Base-by-base conservation (phyloP, 2,329 filamentous ascomycete species). In the Aspergillus sp. region DNA sequence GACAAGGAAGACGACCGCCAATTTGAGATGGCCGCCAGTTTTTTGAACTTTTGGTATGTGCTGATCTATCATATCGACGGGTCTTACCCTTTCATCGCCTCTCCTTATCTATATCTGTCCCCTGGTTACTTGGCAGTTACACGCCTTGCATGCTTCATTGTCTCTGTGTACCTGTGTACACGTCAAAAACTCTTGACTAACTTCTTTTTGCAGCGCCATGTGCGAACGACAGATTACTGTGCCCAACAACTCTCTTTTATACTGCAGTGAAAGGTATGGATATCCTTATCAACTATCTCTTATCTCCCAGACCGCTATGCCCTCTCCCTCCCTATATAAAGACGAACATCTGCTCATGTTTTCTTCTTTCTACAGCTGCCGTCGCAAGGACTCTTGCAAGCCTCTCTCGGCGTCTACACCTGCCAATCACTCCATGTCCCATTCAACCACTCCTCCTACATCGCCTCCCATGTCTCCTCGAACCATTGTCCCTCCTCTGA, bases 181-280 rank as follows among this genome's bases (percentile, higher is more conserved):
- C 19, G 19, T 19, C 19, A 19, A 19, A 19, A 19, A 19, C 4
- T 56, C 51, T 47, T 45, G 30, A 44, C 59, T 64, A 51, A 66
- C 55, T 35, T 19, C 45, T 48, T 42, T 45, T 50, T 38, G 29
- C 57, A 83, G 80, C 65, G 76, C 80, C 50, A 81, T 76, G 58
- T 84, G 81, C 63, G 81, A 84, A 62, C 81, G 75, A 61, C 80
- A 83, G 66, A 83, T 84, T 55, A 74, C 79, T 42, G 73, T 76
- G 29, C 81, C 81, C 11, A 75, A 76, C 60, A 78, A 78, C 57
- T 73, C 72, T 11, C 71, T 82, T 33, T 69, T 84, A 36, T 84
- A 84, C 61, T 84, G 81, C 67, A 83, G 79, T 40, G 78, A 83
- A 69, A 75, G 75, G 79, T 83, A 72, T 59, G 71, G 61, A 38